Evolutionary conservation across 257 asterid genomes (phyloP), one percentile per base, ranked within the genome.

Genomic region (Voacanga thouarsii): DNA sequence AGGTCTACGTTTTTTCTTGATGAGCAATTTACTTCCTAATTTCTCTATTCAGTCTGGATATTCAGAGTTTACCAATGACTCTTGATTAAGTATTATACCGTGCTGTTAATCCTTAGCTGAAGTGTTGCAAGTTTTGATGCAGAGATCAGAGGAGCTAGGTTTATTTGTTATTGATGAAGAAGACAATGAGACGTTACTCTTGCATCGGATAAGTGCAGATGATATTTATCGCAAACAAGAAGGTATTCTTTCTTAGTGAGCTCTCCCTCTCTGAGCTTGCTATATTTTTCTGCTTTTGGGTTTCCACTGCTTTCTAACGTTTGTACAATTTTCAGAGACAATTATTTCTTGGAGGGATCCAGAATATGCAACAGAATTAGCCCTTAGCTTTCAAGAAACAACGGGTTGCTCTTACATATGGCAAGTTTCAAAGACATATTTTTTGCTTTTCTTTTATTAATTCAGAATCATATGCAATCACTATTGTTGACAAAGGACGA

Each of bases 271-370:
- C 41, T 61, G n/a, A 30, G n/a, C 37, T 18, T 66, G 56, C 55
- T 65, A 19, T 28, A 16, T 10, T 69, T 47, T 26, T 23, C 3
- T 39, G 44, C 41, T 47, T 41, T 37, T 49, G 30, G 3, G 1
- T 10, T 33, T 16, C 19, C 50, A 33, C 61, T 57, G 51, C 12
- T 72, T 60, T 74, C 53, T 81, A 28, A 63, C 21, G 30, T 77
- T 28, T 50, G 67, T 74, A 69, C 80, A 18, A 72, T 78, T 69
- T 66, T 75, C 87, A 96, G 99, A 91, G 79, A 96, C 99, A 78
- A 93, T 96, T 79, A 93, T 96, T 81, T 96, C 98, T 12, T 96
- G 99, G 99, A 87, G 93, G 89, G 99, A 96, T 89, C 96, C 96
- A 50, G 98, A 93, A 79, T 85, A 82, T 85, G 86, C 97, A 73